Evolutionary conservation across 345 rosid species (phyloP).

Genomic region (Camelina laxa): DNA sequence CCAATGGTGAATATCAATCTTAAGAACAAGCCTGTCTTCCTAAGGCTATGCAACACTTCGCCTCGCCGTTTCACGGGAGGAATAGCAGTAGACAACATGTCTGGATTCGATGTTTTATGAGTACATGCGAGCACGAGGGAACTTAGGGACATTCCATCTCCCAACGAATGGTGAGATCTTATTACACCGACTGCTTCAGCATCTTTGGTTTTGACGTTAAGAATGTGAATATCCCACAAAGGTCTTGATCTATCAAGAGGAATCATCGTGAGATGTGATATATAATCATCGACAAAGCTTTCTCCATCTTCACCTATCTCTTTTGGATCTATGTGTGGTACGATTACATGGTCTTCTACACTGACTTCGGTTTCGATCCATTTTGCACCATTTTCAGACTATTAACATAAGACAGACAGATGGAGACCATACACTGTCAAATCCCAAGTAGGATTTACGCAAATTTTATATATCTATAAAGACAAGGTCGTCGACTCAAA

Average conservation of each 20-base stretch:
- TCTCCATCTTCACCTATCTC: slow-evolving; percentile 52
- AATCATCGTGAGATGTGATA: slow-evolving; percentile 55
- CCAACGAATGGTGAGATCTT: slow-evolving; percentile 64
- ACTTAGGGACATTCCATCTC: slow-evolving; percentile 61
- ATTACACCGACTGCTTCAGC: slow-evolving; percentile 58
- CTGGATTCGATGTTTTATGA: slow-evolving; percentile 61
- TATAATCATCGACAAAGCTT: slow-evolving; percentile 62
- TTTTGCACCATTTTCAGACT: slow-evolving; percentile 47
- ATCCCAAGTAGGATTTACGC: neutral
- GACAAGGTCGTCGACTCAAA: neutral
- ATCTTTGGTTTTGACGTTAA: slow-evolving; percentile 66
- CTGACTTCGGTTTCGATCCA: slow-evolving; percentile 62
- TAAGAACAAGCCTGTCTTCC: slow-evolving; percentile 31
- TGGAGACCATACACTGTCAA: neutral
- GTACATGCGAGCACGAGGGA: slow-evolving; percentile 61
- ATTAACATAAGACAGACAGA: neutral
- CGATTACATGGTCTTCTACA: slow-evolving; percentile 61
- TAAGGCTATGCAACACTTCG: neutral
- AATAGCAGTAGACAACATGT: slow-evolving; percentile 50
- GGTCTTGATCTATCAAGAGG: slow-evolving; percentile 72
- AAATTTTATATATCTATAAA: neutral
- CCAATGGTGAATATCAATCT: slow-evolving; percentile 45
- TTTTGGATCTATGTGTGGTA: slow-evolving; percentile 53
- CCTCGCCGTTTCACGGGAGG: slow-evolving; percentile 46
- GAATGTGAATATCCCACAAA: slow-evolving; percentile 81